Percentiles rank a stretch among this genome's conserved stretches.
Evolutionary conservation across 352 stramenopile genomes (phyloP).

Genomic region (Phytophthora fragariaefolia): DNA sequence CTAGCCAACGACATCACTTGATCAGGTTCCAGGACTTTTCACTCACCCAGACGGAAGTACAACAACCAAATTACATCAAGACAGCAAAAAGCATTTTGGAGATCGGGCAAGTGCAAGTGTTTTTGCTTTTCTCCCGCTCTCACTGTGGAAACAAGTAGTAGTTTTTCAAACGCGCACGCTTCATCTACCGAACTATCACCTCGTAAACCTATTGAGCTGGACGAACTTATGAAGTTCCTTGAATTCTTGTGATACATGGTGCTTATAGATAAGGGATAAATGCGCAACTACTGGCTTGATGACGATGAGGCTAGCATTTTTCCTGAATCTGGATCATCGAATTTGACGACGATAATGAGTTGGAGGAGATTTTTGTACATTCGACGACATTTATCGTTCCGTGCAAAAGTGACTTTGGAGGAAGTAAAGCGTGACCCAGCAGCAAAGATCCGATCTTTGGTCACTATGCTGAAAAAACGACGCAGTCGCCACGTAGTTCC

Average conservation of each 20-base stretch:
- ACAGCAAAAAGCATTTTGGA: neutral
- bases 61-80: neutral
- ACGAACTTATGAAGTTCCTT: slow-evolving; percentile 36
- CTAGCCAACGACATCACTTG: neutral
- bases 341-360: too few relatives aligned
- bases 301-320: slow-evolving; percentile 26
- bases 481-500: too few relatives aligned
- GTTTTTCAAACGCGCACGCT: slow-evolving; percentile 6
- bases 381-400: too few relatives aligned
- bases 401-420: too few relatives aligned
- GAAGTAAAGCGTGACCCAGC: too few relatives aligned
- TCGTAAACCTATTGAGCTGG: neutral
- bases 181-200: neutral
- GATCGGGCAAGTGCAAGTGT: neutral
- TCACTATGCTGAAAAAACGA: too few relatives aligned
- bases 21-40: neutral
- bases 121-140: slow-evolving; percentile 10
- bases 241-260: slow-evolving; percentile 38
- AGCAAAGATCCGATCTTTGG: too few relatives aligned
- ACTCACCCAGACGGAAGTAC: neutral
- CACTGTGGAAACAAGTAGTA: slow-evolving; percentile 7
- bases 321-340: neutral
- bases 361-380: too few relatives aligned
- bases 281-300: slow-evolving; percentile 38
- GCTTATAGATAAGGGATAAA: slow-evolving; percentile 34